Evolutionary conservation across 495 filamentous ascomycete genomes (phyloP), one percentile per base, ranked within the genome.

Genomic region (Trichoderma asperelloides): DNA sequence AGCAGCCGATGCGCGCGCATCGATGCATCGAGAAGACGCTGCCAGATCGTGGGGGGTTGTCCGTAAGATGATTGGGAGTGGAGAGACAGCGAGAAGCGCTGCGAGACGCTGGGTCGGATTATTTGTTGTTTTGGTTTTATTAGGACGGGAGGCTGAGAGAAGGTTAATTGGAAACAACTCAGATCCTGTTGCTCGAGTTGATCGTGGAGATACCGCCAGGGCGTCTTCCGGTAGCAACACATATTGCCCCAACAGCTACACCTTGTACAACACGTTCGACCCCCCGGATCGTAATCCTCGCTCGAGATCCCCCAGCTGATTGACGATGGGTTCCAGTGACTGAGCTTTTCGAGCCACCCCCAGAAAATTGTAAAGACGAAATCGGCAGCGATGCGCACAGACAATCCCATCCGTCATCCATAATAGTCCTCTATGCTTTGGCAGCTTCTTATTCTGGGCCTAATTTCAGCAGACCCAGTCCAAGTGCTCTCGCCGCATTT

Each of bases 1-100:
- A 30, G 55, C 23, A 18, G 55, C 55, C n/a, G 27, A 60, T 60
- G 55, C 55, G 55, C 55, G 55, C 55, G 55, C 55, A 60, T 60
- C 23, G 3, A 30, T 60, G 55, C 55, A 60, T 30, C 55, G 16
- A 28, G 55, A 27, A 18, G 25, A 15, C 27, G 55, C 12, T 47
- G 55, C 55, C 55, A 27, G 55, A 60, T 60, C 55, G 55, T 60
- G 23, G 55, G 28, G 55, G 28, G 0, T 27, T 30, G 12, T 15
- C 21, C 18, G 55, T 13, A 60, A 2, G 23, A 60, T 15, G 55
- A 60, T 60, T 28, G 23, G 55, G 55, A 30, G 9, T 13, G 25
- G 55, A 60, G n/a, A 7, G 55, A 13, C 55, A 25, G 23, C 23
- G 11, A 60, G 23, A 60, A 60, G 55, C 55, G 55, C 27, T 30